These are phyloP conservation scores for Aplosporella prunicola DNA, from an alignment of 2,329 filamentous ascomycete genomes.

Conservation along the genomic window DNA sequence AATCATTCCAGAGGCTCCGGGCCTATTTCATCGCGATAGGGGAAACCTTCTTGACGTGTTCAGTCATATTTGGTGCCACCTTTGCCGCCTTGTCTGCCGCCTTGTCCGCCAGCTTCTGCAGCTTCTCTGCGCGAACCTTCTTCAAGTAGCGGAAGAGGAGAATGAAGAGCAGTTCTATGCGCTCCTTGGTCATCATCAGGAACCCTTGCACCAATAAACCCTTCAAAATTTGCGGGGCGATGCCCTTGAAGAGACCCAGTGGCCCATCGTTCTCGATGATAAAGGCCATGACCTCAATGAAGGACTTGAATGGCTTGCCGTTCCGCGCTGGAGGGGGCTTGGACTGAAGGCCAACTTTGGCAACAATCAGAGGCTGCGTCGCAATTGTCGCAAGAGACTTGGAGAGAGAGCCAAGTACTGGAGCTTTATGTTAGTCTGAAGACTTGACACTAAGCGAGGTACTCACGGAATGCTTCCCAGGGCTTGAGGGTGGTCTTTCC, in stretches of 20 bases:
- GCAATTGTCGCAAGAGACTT: conserved; percentile 85
- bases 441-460: background rate
- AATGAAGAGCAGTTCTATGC: conserved; percentile 81
- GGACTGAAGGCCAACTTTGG: conserved; percentile 93
- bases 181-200: conserved; percentile 98
- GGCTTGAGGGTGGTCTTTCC: conserved; percentile 66
- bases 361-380: conserved; percentile 93
- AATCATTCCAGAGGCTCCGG: too few relatives aligned
- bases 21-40: conserved; percentile 39
- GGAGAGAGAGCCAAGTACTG: conserved; percentile 84
- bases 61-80: conserved; percentile 16
- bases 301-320: conserved; percentile 88
- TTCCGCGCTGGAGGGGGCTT: conserved; percentile 75
- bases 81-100: conserved; percentile 47
- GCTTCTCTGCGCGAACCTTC: conserved; percentile 57
- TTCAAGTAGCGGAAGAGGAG: conserved; percentile 75
- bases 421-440: conserved; percentile 4
- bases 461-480: conserved; percentile 85
- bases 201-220: conserved; percentile 89
- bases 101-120: conserved; percentile 56
- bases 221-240: conserved; percentile 87
- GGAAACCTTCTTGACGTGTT: conserved; percentile 42
- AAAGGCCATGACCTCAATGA: conserved; percentile 88
- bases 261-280: conserved; percentile 82
- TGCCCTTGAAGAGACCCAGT: conserved; percentile 87